phyloP scores from a whole-genome alignment of 148 eudicot species.

The Silene conica region DNA sequence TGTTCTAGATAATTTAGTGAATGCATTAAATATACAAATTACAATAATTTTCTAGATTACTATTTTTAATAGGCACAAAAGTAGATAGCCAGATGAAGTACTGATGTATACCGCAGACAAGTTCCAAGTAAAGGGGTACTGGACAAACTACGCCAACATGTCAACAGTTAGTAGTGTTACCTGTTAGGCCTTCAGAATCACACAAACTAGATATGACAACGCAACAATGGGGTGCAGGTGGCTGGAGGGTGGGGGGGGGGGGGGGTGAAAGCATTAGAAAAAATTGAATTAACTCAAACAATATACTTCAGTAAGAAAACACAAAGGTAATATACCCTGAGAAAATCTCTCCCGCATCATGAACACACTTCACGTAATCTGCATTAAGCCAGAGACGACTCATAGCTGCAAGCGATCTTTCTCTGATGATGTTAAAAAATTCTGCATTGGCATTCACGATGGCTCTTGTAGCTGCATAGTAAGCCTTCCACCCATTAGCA shows the following conservation, averaged over 20 bases:
- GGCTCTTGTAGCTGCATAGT: constrained; percentile 95
- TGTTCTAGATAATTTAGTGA: no score
- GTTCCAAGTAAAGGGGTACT: neutral
- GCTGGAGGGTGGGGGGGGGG: neutral
- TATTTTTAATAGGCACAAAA: neutral
- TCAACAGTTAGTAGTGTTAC: neutral
- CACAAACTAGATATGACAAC: neutral
- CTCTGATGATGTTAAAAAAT: constrained; percentile 74
- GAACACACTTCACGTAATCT: constrained; percentile 92
- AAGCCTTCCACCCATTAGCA: constrained; percentile 96
- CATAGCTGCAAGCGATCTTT: constrained; percentile 74
- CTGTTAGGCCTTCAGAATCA: neutral
- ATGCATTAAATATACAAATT: no score
- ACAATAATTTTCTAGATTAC: no score
- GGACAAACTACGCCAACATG: neutral
- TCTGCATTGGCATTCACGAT: constrained; percentile 72
- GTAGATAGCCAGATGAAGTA: neutral
- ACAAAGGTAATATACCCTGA: constrained; percentile 53
- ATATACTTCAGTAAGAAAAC: neutral
- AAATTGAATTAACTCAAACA: no score
- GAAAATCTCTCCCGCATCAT: constrained; percentile 71
- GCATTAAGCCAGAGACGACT: constrained; percentile 88
- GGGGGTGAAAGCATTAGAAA: neutral
- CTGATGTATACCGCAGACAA: neutral
- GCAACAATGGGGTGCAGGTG: neutral